Conservation (phyloP, 129 eudicot species). For the Arctium lappa region DNA sequence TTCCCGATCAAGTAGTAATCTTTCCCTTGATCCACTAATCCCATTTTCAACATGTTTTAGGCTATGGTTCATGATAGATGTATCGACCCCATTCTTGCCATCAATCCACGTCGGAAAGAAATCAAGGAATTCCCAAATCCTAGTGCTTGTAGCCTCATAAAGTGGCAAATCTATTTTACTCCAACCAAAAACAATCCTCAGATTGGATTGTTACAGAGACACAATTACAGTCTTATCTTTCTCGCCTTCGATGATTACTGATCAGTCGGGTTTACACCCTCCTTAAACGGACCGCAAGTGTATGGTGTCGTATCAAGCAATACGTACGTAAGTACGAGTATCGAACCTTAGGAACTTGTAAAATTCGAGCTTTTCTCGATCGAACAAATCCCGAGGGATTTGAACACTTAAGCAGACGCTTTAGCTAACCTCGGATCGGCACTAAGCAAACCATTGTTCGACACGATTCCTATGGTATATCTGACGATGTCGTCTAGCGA, state of each 20-base stretch:
- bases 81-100: slow-evolving; percentile 21
- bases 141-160: not conserved
- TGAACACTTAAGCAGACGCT: no score
- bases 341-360: no score
- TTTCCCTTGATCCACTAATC: not conserved
- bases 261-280: no score
- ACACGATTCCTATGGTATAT: no score
- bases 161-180: slow-evolving; percentile 22
- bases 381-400: no score
- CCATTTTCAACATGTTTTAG: slow-evolving; percentile 48
- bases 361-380: no score
- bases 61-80: slow-evolving; percentile 5
- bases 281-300: no score
- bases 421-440: no score
- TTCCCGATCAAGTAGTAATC: slow-evolving; percentile 44
- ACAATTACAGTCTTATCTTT: slow-evolving; percentile 21
- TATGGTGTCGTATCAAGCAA: no score
- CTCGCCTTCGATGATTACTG: not conserved
- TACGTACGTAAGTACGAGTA: no score
- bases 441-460: no score
- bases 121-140: slow-evolving; percentile 46
- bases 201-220: not conserved
- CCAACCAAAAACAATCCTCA: slow-evolving; percentile 25
- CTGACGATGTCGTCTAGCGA: no score
- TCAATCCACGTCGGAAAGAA: slow-evolving; percentile 16